Conservation (phyloP, 176 grass and related monocot genomes). For the Elymus sibiricus region DNA sequence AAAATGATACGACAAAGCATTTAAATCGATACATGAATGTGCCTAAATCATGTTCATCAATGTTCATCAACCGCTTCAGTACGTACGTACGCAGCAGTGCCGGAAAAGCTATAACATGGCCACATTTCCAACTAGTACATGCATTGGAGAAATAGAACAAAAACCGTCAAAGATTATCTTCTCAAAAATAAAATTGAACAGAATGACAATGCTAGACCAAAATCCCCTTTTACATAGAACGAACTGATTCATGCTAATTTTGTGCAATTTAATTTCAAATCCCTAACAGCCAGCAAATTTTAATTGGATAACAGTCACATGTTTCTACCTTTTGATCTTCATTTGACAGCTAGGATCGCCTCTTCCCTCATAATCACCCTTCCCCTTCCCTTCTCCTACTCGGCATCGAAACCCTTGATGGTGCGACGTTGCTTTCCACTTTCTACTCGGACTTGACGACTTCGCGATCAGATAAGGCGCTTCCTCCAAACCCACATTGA, state of each 20-base stretch:
- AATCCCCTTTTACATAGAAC: not conserved
- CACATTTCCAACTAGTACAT: not conserved
- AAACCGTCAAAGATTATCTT: not conserved
- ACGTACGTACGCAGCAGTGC: conserved; percentile 26
- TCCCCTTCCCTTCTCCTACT: not conserved
- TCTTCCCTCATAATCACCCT: no score
- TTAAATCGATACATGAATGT: conserved; percentile 45
- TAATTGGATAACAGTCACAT: not conserved
- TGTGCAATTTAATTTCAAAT: not conserved
- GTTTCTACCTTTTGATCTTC: not conserved
- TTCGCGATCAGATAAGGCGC: no score
- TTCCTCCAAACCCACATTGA: no score
- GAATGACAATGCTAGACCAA: not conserved
- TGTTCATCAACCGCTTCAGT: conserved; percentile 38
- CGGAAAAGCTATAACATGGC: not conserved
- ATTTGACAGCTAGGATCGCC: not conserved
- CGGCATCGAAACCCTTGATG: not conserved
- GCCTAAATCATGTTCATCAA: conserved; percentile 50
- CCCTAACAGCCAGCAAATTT: not conserved
- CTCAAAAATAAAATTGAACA: not conserved
- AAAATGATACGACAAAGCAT: conserved; percentile 39
- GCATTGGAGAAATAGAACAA: not conserved
- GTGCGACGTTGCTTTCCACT: no score
- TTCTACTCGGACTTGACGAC: no score
- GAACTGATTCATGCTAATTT: not conserved